Conservation (phyloP, 2,329 filamentous ascomycete species). For the Pseudogymnoascus verrucosus region DNA sequence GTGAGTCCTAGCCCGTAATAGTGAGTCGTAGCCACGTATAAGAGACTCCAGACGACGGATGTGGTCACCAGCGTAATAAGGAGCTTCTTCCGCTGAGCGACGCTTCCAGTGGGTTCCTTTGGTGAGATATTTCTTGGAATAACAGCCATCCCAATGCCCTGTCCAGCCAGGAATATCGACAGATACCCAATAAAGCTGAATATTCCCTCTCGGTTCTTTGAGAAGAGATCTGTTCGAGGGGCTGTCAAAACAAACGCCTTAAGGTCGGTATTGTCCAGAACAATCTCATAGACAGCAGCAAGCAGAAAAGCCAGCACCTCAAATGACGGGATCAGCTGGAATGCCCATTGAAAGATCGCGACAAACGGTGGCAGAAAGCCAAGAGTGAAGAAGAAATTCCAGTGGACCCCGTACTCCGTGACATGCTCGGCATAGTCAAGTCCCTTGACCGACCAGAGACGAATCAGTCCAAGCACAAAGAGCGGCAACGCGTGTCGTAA, state of each 20-base stretch:
- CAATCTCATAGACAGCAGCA: conserved; percentile 61
- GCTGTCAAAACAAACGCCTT: conserved; percentile 78
- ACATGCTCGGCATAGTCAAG: conserved; percentile 96
- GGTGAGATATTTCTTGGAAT: conserved; percentile 52
- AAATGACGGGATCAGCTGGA: conserved; percentile 66
- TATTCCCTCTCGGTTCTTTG: conserved; percentile 90
- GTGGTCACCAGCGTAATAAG: conserved; percentile 57
- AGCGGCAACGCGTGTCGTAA: conserved; percentile 77
- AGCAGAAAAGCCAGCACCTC: conserved; percentile 65
- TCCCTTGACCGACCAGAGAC: conserved; percentile 84
- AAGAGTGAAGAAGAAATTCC: conserved; percentile 99
- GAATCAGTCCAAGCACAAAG: conserved; percentile 67
- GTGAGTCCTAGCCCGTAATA: conserved; percentile 66
- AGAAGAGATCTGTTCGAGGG: conserved; percentile 69
- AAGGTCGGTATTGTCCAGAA: conserved; percentile 68
- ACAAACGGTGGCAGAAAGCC: conserved; percentile 83
- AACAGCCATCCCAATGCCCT: conserved; percentile 71
- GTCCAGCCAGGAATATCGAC: conserved; percentile 86
- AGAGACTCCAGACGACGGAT: conserved; percentile 56
- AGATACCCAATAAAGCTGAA: conserved; percentile 92
- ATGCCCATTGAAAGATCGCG: conserved; percentile 67
- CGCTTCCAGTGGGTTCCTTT: conserved; percentile 32
- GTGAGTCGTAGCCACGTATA: conserved; percentile 64
- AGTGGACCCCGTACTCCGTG: conserved; percentile 94
- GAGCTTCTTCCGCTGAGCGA: conserved; percentile 47